Base-by-base conservation (phyloP, 306 rosid genomes). In the Rosa persica region DNA sequence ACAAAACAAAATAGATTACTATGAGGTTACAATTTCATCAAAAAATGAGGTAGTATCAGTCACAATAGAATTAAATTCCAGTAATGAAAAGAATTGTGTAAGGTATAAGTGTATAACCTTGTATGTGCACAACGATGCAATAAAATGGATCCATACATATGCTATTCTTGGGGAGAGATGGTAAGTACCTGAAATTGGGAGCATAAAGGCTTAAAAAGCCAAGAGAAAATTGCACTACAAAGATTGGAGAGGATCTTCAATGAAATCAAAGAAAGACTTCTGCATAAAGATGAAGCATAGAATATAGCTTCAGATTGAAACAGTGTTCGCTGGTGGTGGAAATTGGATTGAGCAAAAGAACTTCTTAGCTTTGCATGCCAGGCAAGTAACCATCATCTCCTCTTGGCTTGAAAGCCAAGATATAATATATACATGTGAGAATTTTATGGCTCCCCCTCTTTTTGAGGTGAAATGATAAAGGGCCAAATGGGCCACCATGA, bases 361-460 rank as follows among this genome's bases (percentile, higher is more conserved):
- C 80, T 82, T 76, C 64, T 76, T 81, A 72, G 68, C 86, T 92
- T 94, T 82, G 89, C 90, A 90, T 88, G 75, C 48, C 11, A 69
- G 79, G 85, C 92, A 94, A 79, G 91, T 85, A 86, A 92, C 70
- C 89, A 83, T 87, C 79, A 65, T 13, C 79, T 82, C 85, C 85
- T 78, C 88, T 88, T 88, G 83, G 89, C 92, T 90, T 90, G 4
- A 12, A 90, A 92, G 89, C 85, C 87, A 92, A 89, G 96, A 22
- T 72, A 84, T 76, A 79, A 54, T 79, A 64, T 30, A 34, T 34
- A 17, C 22, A 74, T 76, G n/a, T 46, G 25, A 68, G 57, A 78
- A 78, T 76, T 48, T 48, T 27, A 57, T 43, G 79, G 79, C 34
- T 70, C 73, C 70, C 70, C 38, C 67, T 12, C 17, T 11, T n/a